Conservation (phyloP, 208 protist species). For the Wallacemonas sp. region DNA sequence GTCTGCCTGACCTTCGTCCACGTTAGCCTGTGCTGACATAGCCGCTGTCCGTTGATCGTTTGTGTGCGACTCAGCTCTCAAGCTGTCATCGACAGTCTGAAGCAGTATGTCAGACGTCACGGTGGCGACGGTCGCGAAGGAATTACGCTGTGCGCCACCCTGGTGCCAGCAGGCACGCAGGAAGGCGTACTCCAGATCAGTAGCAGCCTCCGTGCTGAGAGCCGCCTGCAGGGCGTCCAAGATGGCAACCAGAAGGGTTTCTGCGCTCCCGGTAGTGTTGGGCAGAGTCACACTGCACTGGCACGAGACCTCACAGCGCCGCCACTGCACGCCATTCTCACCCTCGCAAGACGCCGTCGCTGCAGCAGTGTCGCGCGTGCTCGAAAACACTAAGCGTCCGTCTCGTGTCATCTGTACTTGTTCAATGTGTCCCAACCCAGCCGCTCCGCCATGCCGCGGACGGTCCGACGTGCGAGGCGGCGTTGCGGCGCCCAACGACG, state of each 20-base stretch:
- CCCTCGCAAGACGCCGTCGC: background rate
- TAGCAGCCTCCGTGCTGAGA: conserved; percentile 34
- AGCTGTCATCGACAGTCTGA: background rate
- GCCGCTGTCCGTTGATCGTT: too few species aligned
- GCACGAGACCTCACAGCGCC: conserved; percentile 33
- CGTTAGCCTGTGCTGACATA: too few species aligned
- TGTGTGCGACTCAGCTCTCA: too few species aligned
- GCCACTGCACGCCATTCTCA: conserved; percentile 11
- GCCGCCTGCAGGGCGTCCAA: conserved; percentile 57
- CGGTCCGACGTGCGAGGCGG: too few species aligned
- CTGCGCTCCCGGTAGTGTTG: conserved; percentile 26
- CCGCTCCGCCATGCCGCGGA: too few species aligned
- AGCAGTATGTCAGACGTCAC: background rate
- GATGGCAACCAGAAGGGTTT: conserved; percentile 48
- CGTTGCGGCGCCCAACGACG: too few species aligned
- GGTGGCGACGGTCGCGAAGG: background rate
- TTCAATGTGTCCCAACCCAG: background rate
- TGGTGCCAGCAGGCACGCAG: conserved; percentile 28
- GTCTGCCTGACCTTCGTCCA: too few species aligned
- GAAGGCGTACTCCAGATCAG: conserved; percentile 47
- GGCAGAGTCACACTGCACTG: conserved; percentile 37
- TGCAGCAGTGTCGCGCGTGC: background rate
- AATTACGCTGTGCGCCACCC: background rate
- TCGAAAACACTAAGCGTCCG: background rate
- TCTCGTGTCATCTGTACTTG: background rate